Evolutionary conservation across 495 filamentous ascomycete species (phyloP).

Genomic region (Geoglossum glabrum): DNA sequence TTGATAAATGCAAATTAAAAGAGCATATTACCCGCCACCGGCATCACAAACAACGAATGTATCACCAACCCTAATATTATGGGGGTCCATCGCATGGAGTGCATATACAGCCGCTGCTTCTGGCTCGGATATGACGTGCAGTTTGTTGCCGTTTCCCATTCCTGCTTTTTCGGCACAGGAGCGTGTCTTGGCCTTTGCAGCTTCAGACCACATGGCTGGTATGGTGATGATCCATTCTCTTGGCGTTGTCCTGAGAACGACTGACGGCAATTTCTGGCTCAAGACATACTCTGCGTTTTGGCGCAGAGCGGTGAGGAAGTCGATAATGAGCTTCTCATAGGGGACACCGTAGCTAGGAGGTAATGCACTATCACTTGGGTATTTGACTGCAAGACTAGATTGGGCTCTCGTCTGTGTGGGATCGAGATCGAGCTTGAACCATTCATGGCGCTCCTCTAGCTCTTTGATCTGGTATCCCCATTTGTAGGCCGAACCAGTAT

Average conservation of each 20-base stretch:
- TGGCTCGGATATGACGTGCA: neutral
- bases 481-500: constrained; percentile 17
- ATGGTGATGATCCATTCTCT: constrained; percentile 45
- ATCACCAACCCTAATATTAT: neutral
- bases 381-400: constrained; percentile 8
- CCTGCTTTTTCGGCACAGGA: constrained; percentile 26
- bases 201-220: constrained; percentile 52
- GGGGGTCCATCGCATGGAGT: neutral
- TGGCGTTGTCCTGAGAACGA: constrained; percentile 37
- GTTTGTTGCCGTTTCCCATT: neutral
- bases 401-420: constrained; percentile 8
- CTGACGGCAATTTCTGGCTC: constrained; percentile 31
- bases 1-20: neutral
- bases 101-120: neutral
- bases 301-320: constrained; percentile 34
- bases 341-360: constrained; percentile 28
- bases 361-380: constrained; percentile 5
- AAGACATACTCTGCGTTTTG: constrained; percentile 14
- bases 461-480: constrained; percentile 33
- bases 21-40: neutral
- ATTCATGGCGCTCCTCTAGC: constrained; percentile 22
- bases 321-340: constrained; percentile 38
- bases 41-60: neutral
- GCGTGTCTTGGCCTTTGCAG: constrained; percentile 46
- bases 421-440: constrained; percentile 32